phyloP scores from a whole-genome alignment of 257 asterid genomes.

The Osmanthus fragrans region DNA sequence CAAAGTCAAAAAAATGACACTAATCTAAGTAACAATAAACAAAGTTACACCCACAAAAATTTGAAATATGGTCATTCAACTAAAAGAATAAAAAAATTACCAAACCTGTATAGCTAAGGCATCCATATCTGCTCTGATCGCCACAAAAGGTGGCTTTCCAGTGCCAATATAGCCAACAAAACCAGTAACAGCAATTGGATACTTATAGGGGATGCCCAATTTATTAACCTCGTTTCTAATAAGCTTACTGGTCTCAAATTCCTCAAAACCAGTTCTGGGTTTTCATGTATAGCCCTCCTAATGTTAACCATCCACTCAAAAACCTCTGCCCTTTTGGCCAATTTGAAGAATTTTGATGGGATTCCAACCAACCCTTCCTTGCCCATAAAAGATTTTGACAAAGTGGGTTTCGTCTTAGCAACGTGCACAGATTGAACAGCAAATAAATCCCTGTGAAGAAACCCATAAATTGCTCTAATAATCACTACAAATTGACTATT shows the following conservation, averaged over 20 bases:
- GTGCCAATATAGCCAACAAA: conserved; percentile 60
- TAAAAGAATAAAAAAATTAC: conserved; percentile 1
- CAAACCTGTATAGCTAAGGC: conserved; percentile 59
- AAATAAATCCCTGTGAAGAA: conserved; percentile 28
- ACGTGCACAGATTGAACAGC: conserved; percentile 22
- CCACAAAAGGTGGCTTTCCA: conserved; percentile 67
- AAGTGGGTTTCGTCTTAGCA: conserved; percentile 21
- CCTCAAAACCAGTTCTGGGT: conserved; percentile 71
- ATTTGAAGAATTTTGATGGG: conserved; percentile 43
- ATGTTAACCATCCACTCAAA: conserved; percentile 55
- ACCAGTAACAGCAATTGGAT: conserved; percentile 68
- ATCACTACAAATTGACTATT: neutral
- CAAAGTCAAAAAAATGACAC: neutral
- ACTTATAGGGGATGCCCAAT: conserved; percentile 51
- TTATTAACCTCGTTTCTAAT: conserved; percentile 61
- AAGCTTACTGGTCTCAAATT: conserved; percentile 63
- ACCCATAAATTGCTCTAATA: conserved; percentile 30
- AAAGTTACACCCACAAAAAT: neutral
- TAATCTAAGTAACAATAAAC: neutral
- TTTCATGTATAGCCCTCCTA: conserved; percentile 60
- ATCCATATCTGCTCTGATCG: conserved; percentile 75
- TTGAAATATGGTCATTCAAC: too few species aligned
- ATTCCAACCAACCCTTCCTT: conserved; percentile 32
- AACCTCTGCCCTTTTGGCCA: conserved; percentile 47
- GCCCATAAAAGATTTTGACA: conserved; percentile 32